phyloP scores from a whole-genome alignment of 495 filamentous ascomycete species.

The Cenococcum geophilum region DNA sequence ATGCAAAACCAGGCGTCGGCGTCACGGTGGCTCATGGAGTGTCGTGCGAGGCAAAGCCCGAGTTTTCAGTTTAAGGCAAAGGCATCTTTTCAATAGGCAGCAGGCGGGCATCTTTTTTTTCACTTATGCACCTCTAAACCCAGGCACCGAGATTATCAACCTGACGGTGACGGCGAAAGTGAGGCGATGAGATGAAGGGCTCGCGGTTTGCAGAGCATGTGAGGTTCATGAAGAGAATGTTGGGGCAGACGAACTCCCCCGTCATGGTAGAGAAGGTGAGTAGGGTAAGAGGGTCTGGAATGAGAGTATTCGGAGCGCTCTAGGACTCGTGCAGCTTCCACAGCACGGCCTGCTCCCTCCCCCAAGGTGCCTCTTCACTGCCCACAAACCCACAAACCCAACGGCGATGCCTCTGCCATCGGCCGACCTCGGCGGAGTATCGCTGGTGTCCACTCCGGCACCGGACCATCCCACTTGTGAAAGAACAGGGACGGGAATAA shows the following conservation, averaged over 20 bases:
- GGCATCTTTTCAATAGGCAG: neutral
- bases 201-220: too few species aligned
- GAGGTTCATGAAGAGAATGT: too few species aligned
- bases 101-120: neutral
- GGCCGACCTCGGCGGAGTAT: slow-evolving; percentile 2
- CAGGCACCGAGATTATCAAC: too few species aligned
- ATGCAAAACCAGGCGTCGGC: too few species aligned
- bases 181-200: too few species aligned
- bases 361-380: neutral
- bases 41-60: neutral
- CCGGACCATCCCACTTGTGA: neutral
- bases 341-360: neutral
- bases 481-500: neutral
- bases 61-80: neutral
- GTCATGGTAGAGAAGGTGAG: neutral
- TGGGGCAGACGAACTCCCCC: neutral
- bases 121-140: too few species aligned
- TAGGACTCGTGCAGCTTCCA: neutral
- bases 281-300: neutral
- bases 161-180: too few species aligned
- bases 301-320: neutral
- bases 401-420: neutral
- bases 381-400: neutral
- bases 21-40: neutral
- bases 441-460: neutral